Percentiles rank a stretch among this genome's conserved stretches.
Evolutionary conservation across 228 moss, liverwort and hornwort species (phyloP).

Genomic region (Sphagnum fallax): DNA sequence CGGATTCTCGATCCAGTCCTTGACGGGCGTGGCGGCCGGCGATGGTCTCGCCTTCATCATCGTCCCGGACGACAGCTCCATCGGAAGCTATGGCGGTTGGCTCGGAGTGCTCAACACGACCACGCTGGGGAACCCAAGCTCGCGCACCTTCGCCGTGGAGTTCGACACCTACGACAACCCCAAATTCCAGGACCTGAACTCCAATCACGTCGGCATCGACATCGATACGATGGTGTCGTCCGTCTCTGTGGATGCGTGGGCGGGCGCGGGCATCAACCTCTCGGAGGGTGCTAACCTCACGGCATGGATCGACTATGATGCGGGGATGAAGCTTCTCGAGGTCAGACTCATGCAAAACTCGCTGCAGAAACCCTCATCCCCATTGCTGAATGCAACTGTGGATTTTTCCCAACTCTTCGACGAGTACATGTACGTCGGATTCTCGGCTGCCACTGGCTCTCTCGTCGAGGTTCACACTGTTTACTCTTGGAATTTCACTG

Average conservation of each 20-base stretch:
- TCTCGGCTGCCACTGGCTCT: constrained; percentile 13
- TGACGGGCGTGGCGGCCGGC: background rate
- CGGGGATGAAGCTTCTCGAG: constrained; percentile 1
- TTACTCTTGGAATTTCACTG: constrained; percentile 4
- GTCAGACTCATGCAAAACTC: constrained; percentile 3
- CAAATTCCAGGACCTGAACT: constrained; percentile 1
- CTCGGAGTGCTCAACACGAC: constrained; percentile 6
- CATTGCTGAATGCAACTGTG: constrained; percentile 4
- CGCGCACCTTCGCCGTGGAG: constrained; percentile 6
- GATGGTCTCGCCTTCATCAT: constrained; percentile 16
- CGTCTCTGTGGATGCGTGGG: background rate
- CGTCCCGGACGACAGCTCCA: constrained; percentile 3
- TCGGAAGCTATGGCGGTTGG: constrained; percentile 5
- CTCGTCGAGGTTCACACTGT: constrained; percentile 8
- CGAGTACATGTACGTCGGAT: constrained; percentile 14
- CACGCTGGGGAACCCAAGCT: background rate
- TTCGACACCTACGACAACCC: constrained; percentile 12
- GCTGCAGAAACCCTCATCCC: background rate
- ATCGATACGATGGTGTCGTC: constrained; percentile 3
- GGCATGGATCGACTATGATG: constrained; percentile 19
- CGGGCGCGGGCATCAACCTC: background rate
- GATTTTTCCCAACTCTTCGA: constrained; percentile 4
- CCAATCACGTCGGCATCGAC: constrained; percentile 13
- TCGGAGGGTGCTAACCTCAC: constrained; percentile 3
- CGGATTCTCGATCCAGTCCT: constrained; percentile 7